Evolutionary conservation across 2,329 filamentous ascomycete species (phyloP), one percentile per base, ranked within the genome.

Genomic region (Fusarium napiforme): DNA sequence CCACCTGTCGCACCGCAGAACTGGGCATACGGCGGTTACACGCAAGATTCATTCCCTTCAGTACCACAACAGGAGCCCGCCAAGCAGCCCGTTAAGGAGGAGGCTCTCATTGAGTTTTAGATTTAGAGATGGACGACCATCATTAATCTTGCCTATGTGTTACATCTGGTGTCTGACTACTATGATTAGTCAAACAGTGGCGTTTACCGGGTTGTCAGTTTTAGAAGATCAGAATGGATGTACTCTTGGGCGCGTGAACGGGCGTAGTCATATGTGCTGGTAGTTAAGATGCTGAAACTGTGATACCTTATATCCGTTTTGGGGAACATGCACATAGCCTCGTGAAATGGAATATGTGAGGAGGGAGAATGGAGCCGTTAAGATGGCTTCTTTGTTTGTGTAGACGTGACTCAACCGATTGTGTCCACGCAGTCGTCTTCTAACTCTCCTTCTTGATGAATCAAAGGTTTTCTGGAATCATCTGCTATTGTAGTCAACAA

Each of bases 91-190:
- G 87, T 84, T 2, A 87, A 92, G 52, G 93, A 96, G 82, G 93
- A 96, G 82, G 92, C 91, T 66, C 83, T 96, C 78, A 96, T 96
- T 82, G 93, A 96, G 81, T 85, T 96, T 70, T 95, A 75, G 79
- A 55, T 42, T 45, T 63, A n/a, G 55, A 62, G 26, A 18, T 12
- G 16, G 50, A 28, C 34, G 18, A 16, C 28, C 26, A 37, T 39
- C 23, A 30, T 43, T 46, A 43, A 28, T 55, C 40, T 43, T 52
- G 21, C 39, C 10, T 36, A 45, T 43, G 42, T 28, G 43, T 59
- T 43, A 23, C 16, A 26, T 46, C 28, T 37, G 37, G 16, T 49
- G 32, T 36, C 61, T 60, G 52, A 49, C 57, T 42, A 15, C 45
- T 34, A 61, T 42, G 32, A 43, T 60, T 47, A 28, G 47, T 69